Conservation (phyloP, 2,329 filamentous ascomycete genomes). For the Monilinia vaccinii-corymbosi region DNA sequence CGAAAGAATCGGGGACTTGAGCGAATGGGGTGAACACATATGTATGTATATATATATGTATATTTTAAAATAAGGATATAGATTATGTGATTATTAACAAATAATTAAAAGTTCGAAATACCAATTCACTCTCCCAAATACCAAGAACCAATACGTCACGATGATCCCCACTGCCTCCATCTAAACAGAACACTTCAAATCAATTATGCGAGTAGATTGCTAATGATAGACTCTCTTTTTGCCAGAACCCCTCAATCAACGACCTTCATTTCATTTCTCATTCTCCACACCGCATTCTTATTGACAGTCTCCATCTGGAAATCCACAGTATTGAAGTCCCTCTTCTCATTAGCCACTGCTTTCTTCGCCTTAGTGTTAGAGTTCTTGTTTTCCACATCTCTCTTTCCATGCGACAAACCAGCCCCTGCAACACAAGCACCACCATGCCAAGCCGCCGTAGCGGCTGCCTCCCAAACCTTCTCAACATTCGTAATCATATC, state of each 20-base stretch:
- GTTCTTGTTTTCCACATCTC: neutral
- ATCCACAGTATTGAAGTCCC: neutral
- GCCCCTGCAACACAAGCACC: constrained; percentile 28
- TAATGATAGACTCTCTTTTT: no score
- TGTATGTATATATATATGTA: no score
- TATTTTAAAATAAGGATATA: no score
- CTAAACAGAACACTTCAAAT: no score
- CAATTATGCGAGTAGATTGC: no score
- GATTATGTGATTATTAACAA: no score
- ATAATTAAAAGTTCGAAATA: no score
- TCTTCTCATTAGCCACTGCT: neutral
- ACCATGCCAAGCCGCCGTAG: constrained; percentile 34
- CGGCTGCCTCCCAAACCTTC: constrained; percentile 42
- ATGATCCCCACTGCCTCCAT: no score
- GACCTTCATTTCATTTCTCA: constrained; percentile 2
- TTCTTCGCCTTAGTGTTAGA: neutral
- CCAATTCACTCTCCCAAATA: no score
- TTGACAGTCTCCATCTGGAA: neutral
- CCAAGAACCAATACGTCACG: no score
- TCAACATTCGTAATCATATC: constrained; percentile 42
- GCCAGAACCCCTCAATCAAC: neutral
- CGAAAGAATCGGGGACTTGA: no score
- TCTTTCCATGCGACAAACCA: constrained; percentile 15
- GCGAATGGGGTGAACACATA: no score
- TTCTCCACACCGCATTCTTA: neutral